phyloP scores from a whole-genome alignment of 495 filamentous ascomycete genomes.

The Hypoxylon trugodes region DNA sequence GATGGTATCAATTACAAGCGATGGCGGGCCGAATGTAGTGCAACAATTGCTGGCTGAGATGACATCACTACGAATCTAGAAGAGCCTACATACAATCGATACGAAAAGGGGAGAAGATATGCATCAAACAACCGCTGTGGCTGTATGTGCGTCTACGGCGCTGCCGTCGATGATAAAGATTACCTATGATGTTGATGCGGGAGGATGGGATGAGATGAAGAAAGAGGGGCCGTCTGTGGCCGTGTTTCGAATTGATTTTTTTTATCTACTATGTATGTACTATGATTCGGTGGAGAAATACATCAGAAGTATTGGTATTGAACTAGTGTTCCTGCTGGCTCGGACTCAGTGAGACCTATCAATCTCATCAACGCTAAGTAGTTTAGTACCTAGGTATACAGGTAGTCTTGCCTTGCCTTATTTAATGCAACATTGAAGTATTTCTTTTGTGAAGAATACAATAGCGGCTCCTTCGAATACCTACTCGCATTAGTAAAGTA shows the following conservation, averaged over 20 bases:
- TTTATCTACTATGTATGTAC: too few species aligned
- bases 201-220: not conserved
- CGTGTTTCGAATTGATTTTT: slow-evolving; percentile 33
- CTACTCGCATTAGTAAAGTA: too few species aligned
- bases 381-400: too few species aligned
- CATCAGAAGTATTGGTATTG: not conserved
- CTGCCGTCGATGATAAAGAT: slow-evolving; percentile 7
- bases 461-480: too few species aligned
- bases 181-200: not conserved
- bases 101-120: not conserved
- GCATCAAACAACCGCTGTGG: slow-evolving; percentile 5
- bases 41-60: slow-evolving; percentile 25
- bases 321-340: not conserved
- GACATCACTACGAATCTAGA: slow-evolving; percentile 8
- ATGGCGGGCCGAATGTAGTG: slow-evolving; percentile 4
- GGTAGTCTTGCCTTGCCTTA: too few species aligned
- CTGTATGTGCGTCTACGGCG: slow-evolving; percentile 24
- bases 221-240: not conserved
- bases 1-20: not conserved
- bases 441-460: too few species aligned
- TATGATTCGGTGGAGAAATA: slow-evolving; percentile 4
- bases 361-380: too few species aligned
- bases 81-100: slow-evolving; percentile 2
- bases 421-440: too few species aligned
- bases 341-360: not conserved